Evolutionary conservation across 1,284 basidiomycete species (phyloP), one percentile per base, ranked within the genome.

Genomic region (Ustilago bromivora): DNA sequence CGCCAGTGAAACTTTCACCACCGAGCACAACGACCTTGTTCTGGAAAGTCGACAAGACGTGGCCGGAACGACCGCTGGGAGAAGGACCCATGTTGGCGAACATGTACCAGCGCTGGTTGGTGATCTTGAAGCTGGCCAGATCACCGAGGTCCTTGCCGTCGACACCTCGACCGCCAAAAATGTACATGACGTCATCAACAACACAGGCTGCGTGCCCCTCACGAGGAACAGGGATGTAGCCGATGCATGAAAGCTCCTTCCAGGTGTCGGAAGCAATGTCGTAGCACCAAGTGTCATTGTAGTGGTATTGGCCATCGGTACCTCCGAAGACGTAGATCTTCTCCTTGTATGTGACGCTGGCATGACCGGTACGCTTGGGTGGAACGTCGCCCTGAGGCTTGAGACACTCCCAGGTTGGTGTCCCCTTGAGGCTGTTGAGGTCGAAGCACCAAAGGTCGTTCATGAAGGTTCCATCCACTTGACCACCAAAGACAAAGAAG

Each of bases 21-120:
- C 96, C 96, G 12, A 98, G 90, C 2, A 98, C 95, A 78, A 94
- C 93, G 11, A 99, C 93, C 82, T 92, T 92, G 60, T 92, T 90
- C 59, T 94, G 93, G 84, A 92, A 92, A 12, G 93, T 92, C 6
- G 96, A 93, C 93, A 98, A 95, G 23, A 94, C 93, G 87, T 99
- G 96, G 4, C 96, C 96, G 15, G 94, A 95, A 59, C 96, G 90
- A 13, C 94, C 94, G 62, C 90, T 92, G 2, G 96, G 96, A 8
- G 94, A 90, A 12, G 95, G 95, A 3, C 96, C 96, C 96, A 98
- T 98, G 86, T 98, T 97, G 87, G 97, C 95, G 88, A 99, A 98
- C 94, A 96, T 98, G 88, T 96, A 99, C 96, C 96, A 98, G 80
- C 90, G 87, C 76, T 89, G 88, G 75, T 89, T 89, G 75, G 91